Evolutionary conservation across 2,329 filamentous ascomycete species (phyloP).

Genomic region (Ascochyta fabae): DNA sequence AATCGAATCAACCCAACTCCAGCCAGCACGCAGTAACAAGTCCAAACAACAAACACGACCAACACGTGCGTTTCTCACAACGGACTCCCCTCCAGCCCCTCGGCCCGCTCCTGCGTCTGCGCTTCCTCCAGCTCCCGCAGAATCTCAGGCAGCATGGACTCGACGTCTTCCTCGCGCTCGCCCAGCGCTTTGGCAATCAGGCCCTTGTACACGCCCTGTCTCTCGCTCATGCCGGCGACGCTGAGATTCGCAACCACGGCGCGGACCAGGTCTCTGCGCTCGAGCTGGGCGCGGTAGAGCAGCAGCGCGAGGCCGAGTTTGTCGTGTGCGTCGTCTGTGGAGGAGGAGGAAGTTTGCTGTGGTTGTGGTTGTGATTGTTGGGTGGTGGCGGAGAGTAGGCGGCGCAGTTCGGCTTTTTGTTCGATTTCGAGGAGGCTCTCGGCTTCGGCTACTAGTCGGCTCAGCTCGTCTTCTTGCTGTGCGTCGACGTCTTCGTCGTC

Average conservation of each 20-base stretch:
- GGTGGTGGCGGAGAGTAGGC: slow-evolving; percentile 35
- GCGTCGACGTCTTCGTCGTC: slow-evolving; percentile 42
- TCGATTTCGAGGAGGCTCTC: slow-evolving; percentile 54
- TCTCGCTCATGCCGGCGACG: slow-evolving; percentile 73
- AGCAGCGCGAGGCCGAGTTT: slow-evolving; percentile 65
- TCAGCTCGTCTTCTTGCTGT: slow-evolving; percentile 49
- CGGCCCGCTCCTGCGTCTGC: slow-evolving; percentile 48
- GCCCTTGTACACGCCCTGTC: slow-evolving; percentile 74
- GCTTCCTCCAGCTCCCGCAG: slow-evolving; percentile 57
- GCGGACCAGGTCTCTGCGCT: slow-evolving; percentile 67
- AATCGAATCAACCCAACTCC: too few relatives aligned
- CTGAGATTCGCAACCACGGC: slow-evolving; percentile 74
- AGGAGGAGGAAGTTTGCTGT: neutral
- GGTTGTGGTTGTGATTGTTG: slow-evolving; percentile 21
- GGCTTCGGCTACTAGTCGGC: slow-evolving; percentile 48
- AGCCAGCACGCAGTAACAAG: too few relatives aligned
- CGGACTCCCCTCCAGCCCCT: slow-evolving; percentile 45
- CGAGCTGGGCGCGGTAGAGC: slow-evolving; percentile 62
- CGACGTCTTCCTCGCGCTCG: slow-evolving; percentile 71
- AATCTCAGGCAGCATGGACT: slow-evolving; percentile 63
- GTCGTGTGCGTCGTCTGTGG: slow-evolving; percentile 42
- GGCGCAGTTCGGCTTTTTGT: slow-evolving; percentile 49
- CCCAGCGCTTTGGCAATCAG: slow-evolving; percentile 73
- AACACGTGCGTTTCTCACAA: slow-evolving; percentile 11
- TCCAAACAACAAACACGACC: too few relatives aligned